These are phyloP conservation scores for Colletotrichum navitas DNA, from an alignment of 2,329 filamentous ascomycete species.

Conservation along the genomic window DNA sequence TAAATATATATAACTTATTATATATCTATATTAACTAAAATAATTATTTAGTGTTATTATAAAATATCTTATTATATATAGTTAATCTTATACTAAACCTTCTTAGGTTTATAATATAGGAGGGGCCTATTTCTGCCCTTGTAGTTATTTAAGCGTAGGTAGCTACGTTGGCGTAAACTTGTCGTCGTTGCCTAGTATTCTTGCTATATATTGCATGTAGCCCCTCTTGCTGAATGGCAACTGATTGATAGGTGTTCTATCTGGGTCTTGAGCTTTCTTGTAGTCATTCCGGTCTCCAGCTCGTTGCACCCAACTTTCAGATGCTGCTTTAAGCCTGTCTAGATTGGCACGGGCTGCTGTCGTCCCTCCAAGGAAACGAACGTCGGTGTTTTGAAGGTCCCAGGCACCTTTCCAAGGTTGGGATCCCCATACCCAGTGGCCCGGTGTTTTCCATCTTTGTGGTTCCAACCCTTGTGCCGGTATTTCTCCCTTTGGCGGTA, in stretches of 20 bases:
- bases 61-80: too few species aligned
- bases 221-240: background rate
- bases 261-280: background rate
- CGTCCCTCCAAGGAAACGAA: background rate
- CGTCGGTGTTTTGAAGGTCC: background rate
- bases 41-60: too few species aligned
- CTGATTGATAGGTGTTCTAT: background rate
- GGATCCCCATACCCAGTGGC: background rate
- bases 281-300: background rate
- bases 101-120: too few species aligned
- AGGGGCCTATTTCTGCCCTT: too few species aligned
- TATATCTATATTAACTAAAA: too few species aligned
- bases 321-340: background rate
- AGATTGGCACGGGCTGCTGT: background rate
- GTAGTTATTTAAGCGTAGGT: too few species aligned
- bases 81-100: too few species aligned
- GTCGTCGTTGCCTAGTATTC: background rate
- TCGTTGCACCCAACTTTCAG: background rate
- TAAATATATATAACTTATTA: too few species aligned
- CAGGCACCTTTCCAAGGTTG: background rate
- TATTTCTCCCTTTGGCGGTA: background rate
- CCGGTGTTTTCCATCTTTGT: too few species aligned
- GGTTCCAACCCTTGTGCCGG: too few species aligned
- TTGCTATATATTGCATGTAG: background rate
- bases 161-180: background rate